Conservation (phyloP, 2,329 filamentous ascomycete genomes). For the Alternaria ethzedia region DNA sequence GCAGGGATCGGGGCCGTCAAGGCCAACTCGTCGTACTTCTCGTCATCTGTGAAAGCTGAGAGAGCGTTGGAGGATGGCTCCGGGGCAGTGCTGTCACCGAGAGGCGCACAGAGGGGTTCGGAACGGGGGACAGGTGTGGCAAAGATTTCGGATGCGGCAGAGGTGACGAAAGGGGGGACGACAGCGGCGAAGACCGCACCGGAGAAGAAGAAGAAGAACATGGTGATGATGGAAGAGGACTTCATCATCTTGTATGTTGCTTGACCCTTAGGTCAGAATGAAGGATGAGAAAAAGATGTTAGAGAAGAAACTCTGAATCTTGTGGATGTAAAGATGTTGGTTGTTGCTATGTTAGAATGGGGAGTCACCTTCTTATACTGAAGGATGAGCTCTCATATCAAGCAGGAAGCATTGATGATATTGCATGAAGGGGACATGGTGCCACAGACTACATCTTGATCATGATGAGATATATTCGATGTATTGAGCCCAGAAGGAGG, state of each 20-base stretch:
- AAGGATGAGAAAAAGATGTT: background rate
- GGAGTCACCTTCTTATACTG: background rate
- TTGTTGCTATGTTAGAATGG: background rate
- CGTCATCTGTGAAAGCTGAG: background rate
- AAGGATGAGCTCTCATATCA: background rate
- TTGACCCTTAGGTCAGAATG: background rate
- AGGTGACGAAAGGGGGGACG: background rate
- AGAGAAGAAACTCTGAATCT: background rate
- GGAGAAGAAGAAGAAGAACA: background rate
- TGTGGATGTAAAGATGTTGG: background rate
- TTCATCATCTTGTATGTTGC: background rate
- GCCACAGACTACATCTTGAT: background rate
- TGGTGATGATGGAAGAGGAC: background rate
- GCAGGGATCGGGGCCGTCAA: background rate
- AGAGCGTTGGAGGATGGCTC: background rate
- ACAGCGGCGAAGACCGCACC: background rate
- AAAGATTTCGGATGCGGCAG: background rate
- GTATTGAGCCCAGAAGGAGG: background rate
- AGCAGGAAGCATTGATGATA: background rate
- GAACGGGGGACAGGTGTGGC: background rate
- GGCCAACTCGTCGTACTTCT: slow-evolving; percentile 2
- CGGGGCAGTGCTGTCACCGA: background rate
- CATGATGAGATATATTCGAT: background rate
- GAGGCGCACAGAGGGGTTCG: background rate
- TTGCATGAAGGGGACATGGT: background rate